Percentiles rank a stretch among this genome's conserved stretches.
phyloP scores from a whole-genome alignment of 2,329 filamentous ascomycete species.

The Aspergillus uvarum region DNA sequence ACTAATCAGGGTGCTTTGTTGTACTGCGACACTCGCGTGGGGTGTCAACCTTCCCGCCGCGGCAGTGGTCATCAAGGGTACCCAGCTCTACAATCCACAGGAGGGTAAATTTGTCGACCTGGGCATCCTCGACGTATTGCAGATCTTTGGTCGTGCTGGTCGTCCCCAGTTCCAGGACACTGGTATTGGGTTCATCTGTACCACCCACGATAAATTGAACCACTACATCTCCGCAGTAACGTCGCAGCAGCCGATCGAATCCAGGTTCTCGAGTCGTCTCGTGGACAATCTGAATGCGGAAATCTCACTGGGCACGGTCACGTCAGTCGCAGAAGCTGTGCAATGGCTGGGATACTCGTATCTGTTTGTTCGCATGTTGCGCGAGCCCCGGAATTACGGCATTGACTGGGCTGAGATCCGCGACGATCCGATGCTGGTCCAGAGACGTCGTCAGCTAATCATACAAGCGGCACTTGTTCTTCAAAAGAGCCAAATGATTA shows the following conservation, averaged over 20 bases:
- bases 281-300: constrained; percentile 98
- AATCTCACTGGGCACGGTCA: constrained; percentile 89
- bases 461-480: constrained; percentile 84
- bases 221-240: constrained; percentile 94
- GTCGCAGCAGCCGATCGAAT: constrained; percentile 94
- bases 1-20: constrained; percentile 95
- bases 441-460: constrained; percentile 78
- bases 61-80: constrained; percentile 96
- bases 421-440: constrained; percentile 84
- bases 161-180: constrained; percentile 96
- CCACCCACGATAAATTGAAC: constrained; percentile 85
- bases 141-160: constrained; percentile 97
- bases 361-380: constrained; percentile 92
- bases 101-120: constrained; percentile 96
- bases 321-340: constrained; percentile 87
- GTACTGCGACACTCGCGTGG: constrained; percentile 96
- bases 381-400: constrained; percentile 86
- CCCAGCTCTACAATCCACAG: constrained; percentile 92
- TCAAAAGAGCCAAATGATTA: constrained; percentile 96
- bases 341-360: constrained; percentile 99
- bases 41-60: constrained; percentile 97
- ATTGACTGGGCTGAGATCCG: constrained; percentile 91
- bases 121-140: constrained; percentile 92
- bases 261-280: constrained; percentile 87
- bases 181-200: constrained; percentile 97